These are phyloP conservation scores for Colletotrichum cordylinicola DNA, from an alignment of 2,329 filamentous ascomycete genomes.

Conservation along the genomic window DNA sequence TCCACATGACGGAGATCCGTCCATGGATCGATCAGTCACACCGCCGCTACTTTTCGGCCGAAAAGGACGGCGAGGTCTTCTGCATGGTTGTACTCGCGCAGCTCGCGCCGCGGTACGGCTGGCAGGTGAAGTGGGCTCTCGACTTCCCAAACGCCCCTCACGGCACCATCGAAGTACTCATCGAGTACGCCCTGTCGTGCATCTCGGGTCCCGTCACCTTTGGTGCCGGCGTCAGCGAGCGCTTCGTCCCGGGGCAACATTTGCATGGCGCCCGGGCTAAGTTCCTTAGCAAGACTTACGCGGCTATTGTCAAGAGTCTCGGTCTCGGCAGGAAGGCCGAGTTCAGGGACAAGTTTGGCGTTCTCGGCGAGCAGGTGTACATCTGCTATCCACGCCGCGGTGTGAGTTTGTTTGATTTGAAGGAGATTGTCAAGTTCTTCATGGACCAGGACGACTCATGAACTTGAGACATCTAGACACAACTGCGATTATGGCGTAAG, in stretches of 20 bases:
- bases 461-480: background rate
- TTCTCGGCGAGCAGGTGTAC: slow-evolving; percentile 82
- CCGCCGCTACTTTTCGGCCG: slow-evolving; percentile 84
- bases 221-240: slow-evolving; percentile 79
- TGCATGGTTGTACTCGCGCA: slow-evolving; percentile 85
- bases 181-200: slow-evolving; percentile 69
- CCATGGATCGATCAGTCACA: slow-evolving; percentile 88
- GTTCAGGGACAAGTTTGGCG: slow-evolving; percentile 90
- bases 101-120: slow-evolving; percentile 80
- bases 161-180: slow-evolving; percentile 84
- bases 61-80: slow-evolving; percentile 74
- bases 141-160: slow-evolving; percentile 89
- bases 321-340: slow-evolving; percentile 84
- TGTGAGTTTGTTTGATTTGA: slow-evolving; percentile 79
- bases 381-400: slow-evolving; percentile 90
- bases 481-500: background rate
- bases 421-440: slow-evolving; percentile 90
- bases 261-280: slow-evolving; percentile 80
- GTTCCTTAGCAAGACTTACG: slow-evolving; percentile 83
- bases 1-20: slow-evolving; percentile 87
- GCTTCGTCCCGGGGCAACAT: slow-evolving; percentile 80
- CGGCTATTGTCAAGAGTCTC: slow-evolving; percentile 81
- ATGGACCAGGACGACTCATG: slow-evolving; percentile 61
- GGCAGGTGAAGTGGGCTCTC: slow-evolving; percentile 96
- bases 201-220: slow-evolving; percentile 75